phyloP scores from a whole-genome alignment of 495 filamentous ascomycete genomes.

The Cetradonia linearis region DNA sequence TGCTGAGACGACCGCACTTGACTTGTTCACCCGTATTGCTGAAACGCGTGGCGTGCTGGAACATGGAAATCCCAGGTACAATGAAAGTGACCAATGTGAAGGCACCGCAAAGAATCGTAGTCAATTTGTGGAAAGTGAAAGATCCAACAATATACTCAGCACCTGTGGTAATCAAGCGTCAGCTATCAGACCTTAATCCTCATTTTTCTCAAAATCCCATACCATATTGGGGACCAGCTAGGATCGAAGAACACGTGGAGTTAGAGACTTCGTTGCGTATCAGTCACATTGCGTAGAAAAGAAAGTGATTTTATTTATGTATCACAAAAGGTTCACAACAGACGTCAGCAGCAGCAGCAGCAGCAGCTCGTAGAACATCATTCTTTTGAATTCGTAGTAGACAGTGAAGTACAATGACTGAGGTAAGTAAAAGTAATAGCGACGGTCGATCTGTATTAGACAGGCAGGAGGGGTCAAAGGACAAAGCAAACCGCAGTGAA shows the following conservation, averaged over 20 bases:
- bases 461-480: background rate
- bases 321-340: background rate
- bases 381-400: background rate
- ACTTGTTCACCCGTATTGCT: constrained; percentile 29
- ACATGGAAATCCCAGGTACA: constrained; percentile 22
- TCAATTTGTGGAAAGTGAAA: constrained; percentile 5
- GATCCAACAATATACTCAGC: background rate
- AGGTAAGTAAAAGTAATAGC: no score
- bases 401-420: background rate
- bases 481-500: background rate
- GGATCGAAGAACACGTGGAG: constrained; percentile 1
- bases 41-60: constrained; percentile 25
- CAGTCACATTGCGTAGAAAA: background rate
- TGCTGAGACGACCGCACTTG: constrained; percentile 29
- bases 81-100: constrained; percentile 17
- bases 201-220: background rate
- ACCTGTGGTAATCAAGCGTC: background rate
- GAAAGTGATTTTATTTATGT: background rate
- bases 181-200: background rate
- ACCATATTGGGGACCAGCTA: constrained; percentile 10
- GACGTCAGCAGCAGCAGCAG: background rate
- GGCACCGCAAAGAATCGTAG: constrained; percentile 7
- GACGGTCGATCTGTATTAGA: background rate
- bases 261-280: background rate
- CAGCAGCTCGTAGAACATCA: background rate